Evolutionary conservation across 805 yeast genomes (phyloP).

Genomic region (Kockiozyma suomiensis): DNA sequence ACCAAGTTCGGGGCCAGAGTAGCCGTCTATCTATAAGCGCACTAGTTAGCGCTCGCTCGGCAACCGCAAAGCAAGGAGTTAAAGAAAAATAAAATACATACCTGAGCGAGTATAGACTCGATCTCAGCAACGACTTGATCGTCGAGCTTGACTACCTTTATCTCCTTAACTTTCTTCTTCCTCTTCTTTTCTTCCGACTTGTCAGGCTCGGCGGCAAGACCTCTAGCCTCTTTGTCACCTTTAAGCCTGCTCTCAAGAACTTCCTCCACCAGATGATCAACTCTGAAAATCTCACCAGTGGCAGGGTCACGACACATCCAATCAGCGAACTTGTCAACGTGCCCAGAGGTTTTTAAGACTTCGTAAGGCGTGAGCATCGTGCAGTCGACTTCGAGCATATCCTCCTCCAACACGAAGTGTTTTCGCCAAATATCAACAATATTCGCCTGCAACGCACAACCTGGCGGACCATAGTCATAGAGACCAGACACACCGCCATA

Average conservation of each 20-base stretch:
- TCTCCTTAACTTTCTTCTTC: slow-evolving; percentile 95
- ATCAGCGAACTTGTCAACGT: slow-evolving; percentile 97
- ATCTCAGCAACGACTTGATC: slow-evolving; percentile 79
- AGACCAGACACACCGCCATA: slow-evolving; percentile 99
- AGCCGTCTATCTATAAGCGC: slow-evolving; percentile 74
- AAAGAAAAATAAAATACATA: not conserved
- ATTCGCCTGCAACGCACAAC: slow-evolving; percentile 97
- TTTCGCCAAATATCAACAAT: slow-evolving; percentile 95
- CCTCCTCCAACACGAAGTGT: slow-evolving; percentile 96
- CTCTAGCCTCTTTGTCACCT: slow-evolving; percentile 97
- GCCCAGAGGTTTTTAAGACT: slow-evolving; percentile 97
- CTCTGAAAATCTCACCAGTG: slow-evolving; percentile 98
- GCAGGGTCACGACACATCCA: slow-evolving; percentile 98
- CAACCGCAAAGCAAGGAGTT: not conserved
- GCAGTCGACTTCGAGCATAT: slow-evolving; percentile 97
- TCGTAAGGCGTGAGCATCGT: slow-evolving; percentile 98
- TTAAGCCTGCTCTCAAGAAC: slow-evolving; percentile 93
- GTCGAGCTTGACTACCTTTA: slow-evolving; percentile 77
- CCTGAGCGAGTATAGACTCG: slow-evolving; percentile 74
- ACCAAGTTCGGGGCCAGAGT: slow-evolving; percentile 89
- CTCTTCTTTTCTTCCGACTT: slow-evolving; percentile 87
- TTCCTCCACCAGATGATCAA: slow-evolving; percentile 97
- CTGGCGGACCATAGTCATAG: slow-evolving; percentile 99
- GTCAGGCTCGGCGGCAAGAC: slow-evolving; percentile 59
- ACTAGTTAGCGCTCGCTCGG: no score